Percentiles rank a stretch among this genome's conserved stretches.
These are phyloP conservation scores for Albizia julibrissin DNA, from an alignment of 306 rosid genomes.

Conservation along the genomic window DNA sequence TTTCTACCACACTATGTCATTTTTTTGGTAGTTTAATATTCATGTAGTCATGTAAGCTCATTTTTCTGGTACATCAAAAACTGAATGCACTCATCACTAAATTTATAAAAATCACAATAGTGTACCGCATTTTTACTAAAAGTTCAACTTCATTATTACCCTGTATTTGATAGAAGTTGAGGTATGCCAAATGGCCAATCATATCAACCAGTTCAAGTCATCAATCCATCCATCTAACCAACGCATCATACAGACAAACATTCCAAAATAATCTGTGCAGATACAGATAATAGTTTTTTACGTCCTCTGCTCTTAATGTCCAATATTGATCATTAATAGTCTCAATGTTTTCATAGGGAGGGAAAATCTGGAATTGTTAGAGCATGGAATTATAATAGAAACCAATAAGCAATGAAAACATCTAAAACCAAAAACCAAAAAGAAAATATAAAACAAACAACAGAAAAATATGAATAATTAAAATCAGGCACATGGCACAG, in stretches of 20 bases:
- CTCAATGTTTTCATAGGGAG: constrained; percentile 67
- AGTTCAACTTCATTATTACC: not conserved
- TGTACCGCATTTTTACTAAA: too few species aligned
- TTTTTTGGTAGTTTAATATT: not conserved
- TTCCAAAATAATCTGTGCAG: not conserved
- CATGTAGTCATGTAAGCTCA: not conserved
- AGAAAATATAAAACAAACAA: not conserved
- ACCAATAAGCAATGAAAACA: constrained; percentile 3
- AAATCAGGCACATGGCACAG: not conserved
- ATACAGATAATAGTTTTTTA: constrained; percentile 22
- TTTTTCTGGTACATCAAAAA: not conserved
- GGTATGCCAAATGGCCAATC: not conserved
- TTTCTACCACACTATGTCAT: not conserved
- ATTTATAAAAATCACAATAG: not conserved
- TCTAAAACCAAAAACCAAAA: not conserved
- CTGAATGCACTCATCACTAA: not conserved
- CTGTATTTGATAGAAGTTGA: not conserved
- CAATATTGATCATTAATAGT: constrained; percentile 82
- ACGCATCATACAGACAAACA: not conserved
- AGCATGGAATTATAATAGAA: not conserved
- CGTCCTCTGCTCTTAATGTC: constrained; percentile 88
- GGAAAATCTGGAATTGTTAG: constrained; percentile 56
- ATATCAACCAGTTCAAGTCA: not conserved
- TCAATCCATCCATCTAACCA: not conserved
- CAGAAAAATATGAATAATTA: not conserved